Evolutionary conservation across 768 basidiomycete genomes (phyloP).

Genomic region (Macrolepiota fuliginosa): DNA sequence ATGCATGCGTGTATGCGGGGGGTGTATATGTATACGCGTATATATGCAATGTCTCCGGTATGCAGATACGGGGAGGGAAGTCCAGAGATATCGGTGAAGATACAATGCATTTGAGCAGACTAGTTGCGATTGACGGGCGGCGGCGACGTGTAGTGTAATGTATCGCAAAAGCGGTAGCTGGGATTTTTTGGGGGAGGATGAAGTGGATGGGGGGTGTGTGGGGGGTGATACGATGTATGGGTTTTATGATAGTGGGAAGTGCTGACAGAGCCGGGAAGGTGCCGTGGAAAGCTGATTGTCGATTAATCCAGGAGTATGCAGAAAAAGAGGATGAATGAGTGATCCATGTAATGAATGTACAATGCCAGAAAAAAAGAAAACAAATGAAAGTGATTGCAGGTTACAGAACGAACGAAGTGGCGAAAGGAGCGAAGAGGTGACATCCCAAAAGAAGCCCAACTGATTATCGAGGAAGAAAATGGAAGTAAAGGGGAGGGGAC

Average conservation of each 20-base stretch:
- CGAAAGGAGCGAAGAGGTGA: neutral
- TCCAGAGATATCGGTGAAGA: neutral
- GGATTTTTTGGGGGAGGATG: neutral
- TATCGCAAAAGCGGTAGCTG: neutral
- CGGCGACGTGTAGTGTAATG: neutral
- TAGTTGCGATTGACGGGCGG: neutral
- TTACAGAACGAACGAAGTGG: neutral
- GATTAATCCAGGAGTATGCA: constrained; percentile 8
- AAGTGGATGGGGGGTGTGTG: neutral
- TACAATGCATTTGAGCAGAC: neutral
- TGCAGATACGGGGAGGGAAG: neutral
- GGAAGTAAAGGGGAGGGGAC: neutral
- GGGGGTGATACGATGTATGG: neutral
- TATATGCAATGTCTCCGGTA: neutral
- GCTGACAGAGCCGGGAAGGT: constrained; percentile 6
- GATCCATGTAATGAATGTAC: constrained; percentile 11
- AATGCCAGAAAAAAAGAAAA: neutral
- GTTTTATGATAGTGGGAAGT: neutral
- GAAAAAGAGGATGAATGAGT: constrained; percentile 5
- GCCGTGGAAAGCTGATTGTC: constrained; percentile 1
- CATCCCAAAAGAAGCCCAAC: constrained; percentile 9
- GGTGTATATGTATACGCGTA: neutral
- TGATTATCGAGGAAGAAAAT: constrained; percentile 5
- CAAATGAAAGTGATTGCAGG: neutral
- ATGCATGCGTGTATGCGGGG: no score